Evolutionary conservation across 768 basidiomycete species (phyloP).

Genomic region (Coprinopsis strossmayeri): DNA sequence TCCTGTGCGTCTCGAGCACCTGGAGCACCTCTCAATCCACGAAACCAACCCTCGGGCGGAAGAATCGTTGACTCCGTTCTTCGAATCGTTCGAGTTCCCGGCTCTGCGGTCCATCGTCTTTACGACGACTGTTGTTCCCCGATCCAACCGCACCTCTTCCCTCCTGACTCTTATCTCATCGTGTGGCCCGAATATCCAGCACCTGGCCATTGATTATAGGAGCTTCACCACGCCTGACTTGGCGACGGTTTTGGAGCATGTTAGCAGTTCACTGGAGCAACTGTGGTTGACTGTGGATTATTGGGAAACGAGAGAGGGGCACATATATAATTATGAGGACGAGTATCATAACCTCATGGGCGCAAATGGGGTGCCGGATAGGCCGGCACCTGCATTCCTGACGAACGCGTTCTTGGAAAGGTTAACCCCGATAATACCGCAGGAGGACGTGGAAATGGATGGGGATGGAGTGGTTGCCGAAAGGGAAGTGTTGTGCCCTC

Average conservation of each 20-base stretch:
- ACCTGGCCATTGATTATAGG: constrained; percentile 1
- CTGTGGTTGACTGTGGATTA: constrained; percentile 1
- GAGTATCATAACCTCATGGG: too few relatives aligned
- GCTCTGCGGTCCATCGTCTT: background rate
- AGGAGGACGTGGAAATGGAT: background rate
- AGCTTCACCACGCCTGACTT: background rate
- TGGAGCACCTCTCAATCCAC: constrained; percentile 1
- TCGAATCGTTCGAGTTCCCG: background rate
- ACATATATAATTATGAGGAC: background rate
- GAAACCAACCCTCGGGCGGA: background rate
- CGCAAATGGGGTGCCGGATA: background rate
- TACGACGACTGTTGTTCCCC: background rate
- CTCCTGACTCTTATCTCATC: background rate
- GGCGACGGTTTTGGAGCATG: background rate
- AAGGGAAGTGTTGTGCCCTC: background rate
- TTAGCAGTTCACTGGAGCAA: background rate
- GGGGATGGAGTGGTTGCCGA: background rate
- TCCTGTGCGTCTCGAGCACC: background rate
- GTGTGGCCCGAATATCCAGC: background rate
- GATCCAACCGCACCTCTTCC: background rate
- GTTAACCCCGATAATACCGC: background rate
- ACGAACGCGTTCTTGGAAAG: background rate
- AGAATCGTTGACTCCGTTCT: background rate
- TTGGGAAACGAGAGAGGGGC: constrained; percentile 1
- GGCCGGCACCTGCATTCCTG: background rate